Evolutionary conservation across 2,329 filamentous ascomycete genomes (phyloP).

Genomic region (Fulvia fulva): DNA sequence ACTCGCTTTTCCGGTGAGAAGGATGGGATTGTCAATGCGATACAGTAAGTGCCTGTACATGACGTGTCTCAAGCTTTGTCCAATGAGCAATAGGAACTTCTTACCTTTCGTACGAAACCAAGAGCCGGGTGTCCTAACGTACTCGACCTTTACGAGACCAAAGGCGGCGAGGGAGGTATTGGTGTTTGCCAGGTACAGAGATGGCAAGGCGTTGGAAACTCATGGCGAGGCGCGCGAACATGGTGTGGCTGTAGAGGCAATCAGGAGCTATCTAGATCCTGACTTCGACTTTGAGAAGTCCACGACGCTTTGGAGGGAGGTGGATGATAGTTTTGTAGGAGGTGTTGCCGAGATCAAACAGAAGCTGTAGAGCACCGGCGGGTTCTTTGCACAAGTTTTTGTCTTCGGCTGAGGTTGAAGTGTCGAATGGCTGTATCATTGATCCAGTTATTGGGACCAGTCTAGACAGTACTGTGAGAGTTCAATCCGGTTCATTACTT

Average conservation of each 20-base stretch:
- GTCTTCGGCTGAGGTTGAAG: too few relatives aligned
- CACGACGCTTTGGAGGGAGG: slow-evolving; percentile 28
- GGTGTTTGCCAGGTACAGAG: slow-evolving; percentile 24
- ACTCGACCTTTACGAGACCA: slow-evolving; percentile 25
- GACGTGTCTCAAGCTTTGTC: neutral
- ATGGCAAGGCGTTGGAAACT: slow-evolving; percentile 14
- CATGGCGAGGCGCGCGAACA: slow-evolving; percentile 24
- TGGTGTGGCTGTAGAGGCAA: slow-evolving; percentile 17
- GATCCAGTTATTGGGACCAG: too few relatives aligned
- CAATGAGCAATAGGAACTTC: neutral
- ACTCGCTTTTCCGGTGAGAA: slow-evolving; percentile 17
- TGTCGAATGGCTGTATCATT: too few relatives aligned
- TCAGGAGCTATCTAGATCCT: slow-evolving; percentile 15
- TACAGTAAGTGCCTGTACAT: slow-evolving; percentile 4
- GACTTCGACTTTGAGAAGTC: slow-evolving; percentile 4
- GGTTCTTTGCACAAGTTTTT: too few relatives aligned
- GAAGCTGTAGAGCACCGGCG: neutral
- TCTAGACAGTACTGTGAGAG: too few relatives aligned
- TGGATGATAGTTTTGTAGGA: slow-evolving; percentile 30
- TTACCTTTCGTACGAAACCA: slow-evolving; percentile 14
- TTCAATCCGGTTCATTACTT: neutral
- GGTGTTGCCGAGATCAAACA: slow-evolving; percentile 2
- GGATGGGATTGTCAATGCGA: slow-evolving; percentile 3
- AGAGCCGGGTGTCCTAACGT: slow-evolving; percentile 25
- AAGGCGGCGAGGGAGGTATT: slow-evolving; percentile 26